Conservation (phyloP, 2,329 filamentous ascomycete species). For the Ceratocystis huliohia region DNA sequence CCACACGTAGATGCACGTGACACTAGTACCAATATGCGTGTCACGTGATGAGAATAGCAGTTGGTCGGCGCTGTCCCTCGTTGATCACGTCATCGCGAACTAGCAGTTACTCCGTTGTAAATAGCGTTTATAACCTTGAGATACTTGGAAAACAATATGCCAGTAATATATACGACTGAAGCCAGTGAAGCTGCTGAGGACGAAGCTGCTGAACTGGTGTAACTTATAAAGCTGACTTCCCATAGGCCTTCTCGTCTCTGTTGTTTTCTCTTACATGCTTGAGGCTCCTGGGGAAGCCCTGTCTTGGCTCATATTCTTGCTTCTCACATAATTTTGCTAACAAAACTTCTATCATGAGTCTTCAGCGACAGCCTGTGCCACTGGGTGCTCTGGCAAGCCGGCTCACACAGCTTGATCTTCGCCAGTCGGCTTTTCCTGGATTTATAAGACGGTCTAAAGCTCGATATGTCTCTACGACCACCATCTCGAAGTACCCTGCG, state of each 20-base stretch:
- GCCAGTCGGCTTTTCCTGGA: neutral
- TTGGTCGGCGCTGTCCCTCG: neutral
- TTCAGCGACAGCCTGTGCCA: conserved; percentile 9
- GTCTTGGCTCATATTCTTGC: neutral
- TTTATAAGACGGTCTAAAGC: neutral
- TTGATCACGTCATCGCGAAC: neutral
- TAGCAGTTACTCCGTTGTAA: neutral
- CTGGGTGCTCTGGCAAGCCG: neutral
- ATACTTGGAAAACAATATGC: too few species aligned
- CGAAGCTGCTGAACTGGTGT: neutral
- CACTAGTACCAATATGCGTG: neutral
- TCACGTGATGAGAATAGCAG: neutral
- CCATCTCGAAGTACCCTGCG: too few species aligned
- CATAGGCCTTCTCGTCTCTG: neutral
- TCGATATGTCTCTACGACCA: neutral
- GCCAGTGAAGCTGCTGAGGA: too few species aligned
- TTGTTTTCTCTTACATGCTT: neutral
- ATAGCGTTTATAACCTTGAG: too few species aligned
- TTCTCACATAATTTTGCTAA: conserved; percentile 6
- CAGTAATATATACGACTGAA: too few species aligned
- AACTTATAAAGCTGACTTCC: neutral
- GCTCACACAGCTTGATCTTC: neutral
- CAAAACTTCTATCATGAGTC: conserved; percentile 9
- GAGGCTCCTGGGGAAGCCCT: neutral
- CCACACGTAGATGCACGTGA: too few species aligned